A percentile compares a stretch with the other conserved stretches of the same genome.
Conservation (phyloP, 2,329 filamentous ascomycete species). For the Macrophomina phaseolina region DNA sequence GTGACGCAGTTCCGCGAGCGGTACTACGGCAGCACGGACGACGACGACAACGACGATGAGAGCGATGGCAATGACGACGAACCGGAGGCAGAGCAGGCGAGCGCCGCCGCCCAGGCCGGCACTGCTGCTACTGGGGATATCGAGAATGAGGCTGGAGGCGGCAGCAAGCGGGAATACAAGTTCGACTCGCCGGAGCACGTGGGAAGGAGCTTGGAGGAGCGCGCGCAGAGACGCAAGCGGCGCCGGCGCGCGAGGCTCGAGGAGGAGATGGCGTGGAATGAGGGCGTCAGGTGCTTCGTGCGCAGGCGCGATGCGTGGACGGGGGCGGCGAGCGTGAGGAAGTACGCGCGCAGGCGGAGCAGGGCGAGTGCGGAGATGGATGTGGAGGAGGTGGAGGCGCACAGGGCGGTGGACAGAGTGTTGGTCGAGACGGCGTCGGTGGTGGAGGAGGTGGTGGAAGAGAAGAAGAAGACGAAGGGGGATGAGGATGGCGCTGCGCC, state of each 20-base stretch:
- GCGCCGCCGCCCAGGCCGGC: too few species aligned
- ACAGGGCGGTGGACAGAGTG: neutral
- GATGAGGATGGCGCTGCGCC: neutral
- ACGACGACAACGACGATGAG: neutral
- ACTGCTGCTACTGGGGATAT: neutral
- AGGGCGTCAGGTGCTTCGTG: conserved; percentile 80
- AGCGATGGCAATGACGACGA: neutral
- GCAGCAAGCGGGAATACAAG: conserved; percentile 38
- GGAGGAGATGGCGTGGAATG: conserved; percentile 69
- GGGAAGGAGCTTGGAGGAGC: conserved; percentile 40
- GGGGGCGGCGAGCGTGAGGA: conserved; percentile 64
- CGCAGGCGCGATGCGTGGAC: conserved; percentile 85
- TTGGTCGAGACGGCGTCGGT: conserved; percentile 16
- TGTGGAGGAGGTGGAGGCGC: conserved; percentile 11
- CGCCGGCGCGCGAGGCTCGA: conserved; percentile 45
- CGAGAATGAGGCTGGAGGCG: neutral
- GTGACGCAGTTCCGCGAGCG: conserved; percentile 50
- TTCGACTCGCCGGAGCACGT: conserved; percentile 55
- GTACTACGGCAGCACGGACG: conserved; percentile 45
- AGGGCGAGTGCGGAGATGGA: conserved; percentile 52
- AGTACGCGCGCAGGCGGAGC: conserved; percentile 38
- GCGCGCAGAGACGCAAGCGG: conserved; percentile 39
- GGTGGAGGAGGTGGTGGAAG: neutral
- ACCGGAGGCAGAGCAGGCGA: conserved; percentile 3
- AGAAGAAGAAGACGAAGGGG: neutral